Evolutionary conservation across 2,329 filamentous ascomycete species (phyloP), one percentile per base, ranked within the genome.

Genomic region (Colletotrichum lentis): DNA sequence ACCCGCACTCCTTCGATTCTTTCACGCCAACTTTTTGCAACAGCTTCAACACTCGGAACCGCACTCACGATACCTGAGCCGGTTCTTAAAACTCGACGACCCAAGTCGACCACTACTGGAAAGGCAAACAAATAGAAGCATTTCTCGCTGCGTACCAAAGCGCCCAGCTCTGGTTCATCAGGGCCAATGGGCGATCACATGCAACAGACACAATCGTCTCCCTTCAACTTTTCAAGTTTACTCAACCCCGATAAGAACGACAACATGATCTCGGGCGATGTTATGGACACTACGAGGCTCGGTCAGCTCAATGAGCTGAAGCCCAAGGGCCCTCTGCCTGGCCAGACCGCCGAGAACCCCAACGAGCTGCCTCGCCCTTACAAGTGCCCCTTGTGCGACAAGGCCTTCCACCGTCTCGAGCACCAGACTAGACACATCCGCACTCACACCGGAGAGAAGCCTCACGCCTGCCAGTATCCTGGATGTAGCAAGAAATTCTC

Each of bases 401-500:
- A 97, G 86, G 95, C 96, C 69, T 99, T 99, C 83, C 96, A 98
- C 85, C 93, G 96, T 71, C 86, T 99, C 49, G 95, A 98, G 84
- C 95, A 98, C 80, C 95, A 97, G 85, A 90, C 87, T 24, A 82
- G 86, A 74, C 95, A 99, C 81, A 98, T 98, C 77, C 90, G 95
- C 75, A 98, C 96, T 7, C 95, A 99, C 81, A 99, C 95, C 0
- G 96, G 95, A 75, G 95, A 99, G 84, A 99, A 98, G 86, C 95
- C 95, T 55, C 96, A 98, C 76, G 94, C 92, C 70, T 99, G 95
- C 87, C 90, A 93, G 78, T 97, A 95, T 76, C 94, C 93, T 4
- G 94, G 94, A 74, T 98, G 95, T 88, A 95, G 92, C 74, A 98
- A 98, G 83, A 93, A 95, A 76, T 98, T 99, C 84, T 97, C 93